Evolutionary conservation across 805 yeast genomes (phyloP).

Genomic region (Candida nitratophila): DNA sequence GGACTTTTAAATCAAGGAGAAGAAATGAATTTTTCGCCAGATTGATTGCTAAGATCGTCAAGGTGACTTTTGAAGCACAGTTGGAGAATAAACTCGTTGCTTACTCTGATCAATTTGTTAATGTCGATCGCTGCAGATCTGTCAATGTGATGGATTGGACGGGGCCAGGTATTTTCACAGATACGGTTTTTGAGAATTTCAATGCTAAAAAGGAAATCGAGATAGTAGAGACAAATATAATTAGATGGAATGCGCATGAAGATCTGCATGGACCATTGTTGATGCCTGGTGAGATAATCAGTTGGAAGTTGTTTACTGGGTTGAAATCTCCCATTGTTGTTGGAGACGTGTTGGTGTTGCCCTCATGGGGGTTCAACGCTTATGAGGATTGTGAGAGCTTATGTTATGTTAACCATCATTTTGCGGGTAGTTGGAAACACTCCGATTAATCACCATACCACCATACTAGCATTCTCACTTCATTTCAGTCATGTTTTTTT

Average conservation of each 20-base stretch:
- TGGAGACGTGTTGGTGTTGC: constrained; percentile 11
- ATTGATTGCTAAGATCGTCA: constrained; percentile 39
- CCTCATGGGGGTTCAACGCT: constrained; percentile 7
- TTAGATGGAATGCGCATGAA: neutral
- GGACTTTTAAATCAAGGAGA: constrained; percentile 45
- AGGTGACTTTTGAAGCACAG: constrained; percentile 32
- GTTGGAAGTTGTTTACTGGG: constrained; percentile 14
- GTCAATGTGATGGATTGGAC: constrained; percentile 38
- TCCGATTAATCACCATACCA: no score
- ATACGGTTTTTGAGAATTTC: constrained; percentile 36
- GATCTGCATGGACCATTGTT: constrained; percentile 8
- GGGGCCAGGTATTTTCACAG: constrained; percentile 47
- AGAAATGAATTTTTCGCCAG: constrained; percentile 50
- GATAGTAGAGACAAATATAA: constrained; percentile 1
- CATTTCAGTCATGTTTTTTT: no score
- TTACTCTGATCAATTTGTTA: neutral
- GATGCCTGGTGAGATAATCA: constrained; percentile 1
- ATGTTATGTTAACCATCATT: neutral
- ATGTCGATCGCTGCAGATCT: neutral
- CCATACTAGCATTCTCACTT: no score
- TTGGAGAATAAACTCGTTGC: neutral
- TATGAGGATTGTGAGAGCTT: neutral
- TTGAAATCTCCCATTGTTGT: constrained; percentile 12
- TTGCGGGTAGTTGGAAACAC: neutral
- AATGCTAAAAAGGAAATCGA: constrained; percentile 19